Conservation (phyloP, 257 asterid genomes). For the Knoxia roxburghii region DNA sequence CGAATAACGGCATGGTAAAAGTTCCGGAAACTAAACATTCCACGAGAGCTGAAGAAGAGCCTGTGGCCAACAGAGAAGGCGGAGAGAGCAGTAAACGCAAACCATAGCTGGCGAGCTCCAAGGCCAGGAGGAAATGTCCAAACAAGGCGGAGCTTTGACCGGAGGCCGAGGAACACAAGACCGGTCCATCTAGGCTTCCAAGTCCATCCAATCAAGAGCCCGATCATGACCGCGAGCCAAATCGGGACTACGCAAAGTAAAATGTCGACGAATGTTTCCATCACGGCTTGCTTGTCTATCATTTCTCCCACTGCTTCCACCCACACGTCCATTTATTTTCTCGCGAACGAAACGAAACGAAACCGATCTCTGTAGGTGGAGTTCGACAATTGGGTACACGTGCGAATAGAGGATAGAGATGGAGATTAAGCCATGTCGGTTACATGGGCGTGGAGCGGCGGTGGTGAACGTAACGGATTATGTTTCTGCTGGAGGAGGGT, state of each 20-base stretch:
- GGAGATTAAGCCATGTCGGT: not conserved
- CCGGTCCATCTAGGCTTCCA: constrained; percentile 97
- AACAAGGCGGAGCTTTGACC: constrained; percentile 67
- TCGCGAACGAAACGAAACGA: no score
- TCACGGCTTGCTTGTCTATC: constrained; percentile 46
- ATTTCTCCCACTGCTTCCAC: constrained; percentile 42
- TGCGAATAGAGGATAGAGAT: not conserved
- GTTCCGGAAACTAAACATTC: constrained; percentile 37
- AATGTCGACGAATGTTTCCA: constrained; percentile 89
- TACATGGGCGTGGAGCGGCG: constrained; percentile 6
- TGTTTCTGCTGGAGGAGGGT: no score
- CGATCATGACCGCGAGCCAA: constrained; percentile 97
- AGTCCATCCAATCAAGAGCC: constrained; percentile 90
- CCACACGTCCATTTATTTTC: constrained; percentile 54
- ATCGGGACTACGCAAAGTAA: constrained; percentile 85
- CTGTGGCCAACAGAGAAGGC: constrained; percentile 80
- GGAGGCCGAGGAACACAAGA: constrained; percentile 61
- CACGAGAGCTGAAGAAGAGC: constrained; percentile 59
- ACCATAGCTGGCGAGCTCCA: constrained; percentile 91
- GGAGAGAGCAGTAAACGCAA: constrained; percentile 86
- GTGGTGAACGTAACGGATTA: no score
- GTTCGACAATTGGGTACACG: not conserved
- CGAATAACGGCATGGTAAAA: constrained; percentile 21
- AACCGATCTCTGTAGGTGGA: not conserved
- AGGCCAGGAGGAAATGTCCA: constrained; percentile 94